Evolutionary conservation across 192 early-diverging fungal genomes (phyloP), one percentile per base, ranked within the genome.

Genomic region (Chytriomyces sp.): DNA sequence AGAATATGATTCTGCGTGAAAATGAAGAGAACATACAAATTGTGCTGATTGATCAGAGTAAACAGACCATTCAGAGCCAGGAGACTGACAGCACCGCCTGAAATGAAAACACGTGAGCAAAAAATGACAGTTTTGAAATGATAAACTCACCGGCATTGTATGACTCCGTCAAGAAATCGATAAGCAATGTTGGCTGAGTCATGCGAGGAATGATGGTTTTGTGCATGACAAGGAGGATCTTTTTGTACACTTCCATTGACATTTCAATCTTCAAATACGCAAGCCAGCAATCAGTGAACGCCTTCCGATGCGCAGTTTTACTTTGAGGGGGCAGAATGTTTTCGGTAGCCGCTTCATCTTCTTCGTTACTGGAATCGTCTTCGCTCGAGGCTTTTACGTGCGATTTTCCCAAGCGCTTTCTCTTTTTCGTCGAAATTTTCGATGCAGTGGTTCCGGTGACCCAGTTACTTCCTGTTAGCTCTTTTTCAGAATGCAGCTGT

Each of bases 31-130:
- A 83, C 92, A 76, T 88, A 93, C 92, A 99, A 83, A 75, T 96
- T 97, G 83, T 99, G 91, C 75, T 98, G 92, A n/a, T 88, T 84
- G 61, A 99, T 97, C 75, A 99, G 85, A 18, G 97, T 95, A 67
- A 98, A 99, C 20, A 99, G 82, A 43, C 96, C 95, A 80, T 98
- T 97, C 50, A 99, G 86, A 6, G 97, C 96, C 67, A 99, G 83
- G 50, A 99, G 73, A 82, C 95, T 95, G 77, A 95, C 81, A 7
- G 91, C 90, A 6, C 96, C 96, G 75, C 97, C 95, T 87, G 18
- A 69, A 47, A 63, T 45, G 5, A 43, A 16, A 70, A 16, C 6
- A 43, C 61, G 2, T 13, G 23, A 81, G 5, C 9, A 66, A 49
- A 62, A 77, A 62, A 79, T 28, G 28, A 61, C 44, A 10, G 23